A percentile compares a stretch with the other conserved stretches of the same genome.
Conservation (phyloP, 495 filamentous ascomycete species). For the Neurospora sp. region DNA sequence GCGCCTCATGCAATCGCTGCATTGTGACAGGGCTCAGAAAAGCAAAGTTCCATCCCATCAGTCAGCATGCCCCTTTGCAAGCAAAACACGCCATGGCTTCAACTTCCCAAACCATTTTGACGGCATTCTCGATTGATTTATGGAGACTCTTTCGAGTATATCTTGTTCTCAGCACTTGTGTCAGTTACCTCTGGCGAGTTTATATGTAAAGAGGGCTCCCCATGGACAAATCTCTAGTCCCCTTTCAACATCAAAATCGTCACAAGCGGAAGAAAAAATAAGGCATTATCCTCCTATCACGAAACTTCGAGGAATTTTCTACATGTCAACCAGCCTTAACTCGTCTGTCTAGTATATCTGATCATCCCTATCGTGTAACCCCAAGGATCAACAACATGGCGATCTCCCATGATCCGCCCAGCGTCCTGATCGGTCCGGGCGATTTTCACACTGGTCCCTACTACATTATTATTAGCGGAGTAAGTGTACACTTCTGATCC, state of each 20-base stretch:
- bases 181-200: background rate
- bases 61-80: background rate
- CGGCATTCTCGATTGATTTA: background rate
- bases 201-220: background rate
- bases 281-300: background rate
- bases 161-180: background rate
- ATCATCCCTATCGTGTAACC: background rate
- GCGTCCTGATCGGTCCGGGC: background rate
- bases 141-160: background rate
- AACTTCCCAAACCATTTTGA: background rate
- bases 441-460: conserved; percentile 1
- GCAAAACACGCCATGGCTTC: background rate
- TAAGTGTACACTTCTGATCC: background rate
- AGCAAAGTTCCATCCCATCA: background rate
- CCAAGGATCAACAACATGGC: background rate
- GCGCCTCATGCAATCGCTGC: background rate
- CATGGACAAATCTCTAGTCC: background rate
- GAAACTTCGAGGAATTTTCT: background rate
- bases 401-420: background rate
- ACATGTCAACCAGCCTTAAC: background rate
- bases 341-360: background rate
- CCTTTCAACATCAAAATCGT: background rate
- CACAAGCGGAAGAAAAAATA: background rate
- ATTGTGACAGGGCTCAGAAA: background rate
- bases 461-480: conserved; percentile 4